Evolutionary conservation across 371 early-diverging fungal genomes (phyloP), one percentile per base, ranked within the genome.

Genomic region (Circinella umbellata): DNA sequence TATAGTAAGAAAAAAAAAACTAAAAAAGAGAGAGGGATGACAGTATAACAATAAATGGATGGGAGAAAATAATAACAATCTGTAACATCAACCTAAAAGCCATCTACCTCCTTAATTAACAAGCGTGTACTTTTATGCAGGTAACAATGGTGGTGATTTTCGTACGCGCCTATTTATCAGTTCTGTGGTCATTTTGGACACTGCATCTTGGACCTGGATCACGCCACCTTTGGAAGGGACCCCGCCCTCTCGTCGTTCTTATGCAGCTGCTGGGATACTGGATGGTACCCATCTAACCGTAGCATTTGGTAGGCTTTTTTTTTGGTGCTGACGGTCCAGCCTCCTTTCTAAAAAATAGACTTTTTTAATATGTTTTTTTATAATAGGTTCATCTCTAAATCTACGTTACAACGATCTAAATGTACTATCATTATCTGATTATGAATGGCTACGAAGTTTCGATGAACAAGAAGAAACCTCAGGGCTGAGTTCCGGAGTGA

Each of bases 321-420:
- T 9, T 42, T 42, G 6, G 11, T 42, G 9, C 11, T 9, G 11
- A 42, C 1, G 11, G 42, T 42, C 42, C 11, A 42, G 42, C 2
- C 42, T 42, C 42, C 42, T 42, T 11, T 42, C 42, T 42, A 10
- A 37, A 67, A 18, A 54, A 7, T 18, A 17, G 18, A 64, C 7
- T 35, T 15, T 66, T 34, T 35, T 39, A n/a, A 53, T 67, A 20
- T 54, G 11, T 3, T 42, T 9, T 42, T 9, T 42, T 42, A 9
- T 42, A 9, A 42, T 42, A 80, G 83, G 83, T 38, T 51, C 67
- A 39, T 76, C 79, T 47, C 64, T 73, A 7, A 81, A 79, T 51
- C 64, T 68, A 8, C 78, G 77, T 42, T 81, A 80, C 65, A 81
- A 81, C 68, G 84, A 84, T 67, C 76, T 84, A 49, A 84, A 84